Evolutionary conservation across 176 grass and related monocot species (phyloP).

Genomic region (Bonia amplexicaulis): DNA sequence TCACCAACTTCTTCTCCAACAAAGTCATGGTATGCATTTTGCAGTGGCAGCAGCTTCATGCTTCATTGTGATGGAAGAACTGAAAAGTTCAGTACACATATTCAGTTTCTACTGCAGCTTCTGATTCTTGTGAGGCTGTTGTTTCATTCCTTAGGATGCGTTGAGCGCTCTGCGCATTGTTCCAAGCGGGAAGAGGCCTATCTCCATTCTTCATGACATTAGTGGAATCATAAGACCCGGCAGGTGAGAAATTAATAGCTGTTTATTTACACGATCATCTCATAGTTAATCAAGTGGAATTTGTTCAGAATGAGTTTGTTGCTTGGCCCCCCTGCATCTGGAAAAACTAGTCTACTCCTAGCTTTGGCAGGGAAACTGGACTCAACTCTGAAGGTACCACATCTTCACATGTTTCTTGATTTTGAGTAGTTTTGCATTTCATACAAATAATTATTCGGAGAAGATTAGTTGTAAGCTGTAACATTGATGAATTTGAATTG

Average conservation of each 20-base stretch:
- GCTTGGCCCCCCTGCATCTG: slow-evolving; percentile 87
- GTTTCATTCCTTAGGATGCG: slow-evolving; percentile 37
- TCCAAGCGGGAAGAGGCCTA: slow-evolving; percentile 58
- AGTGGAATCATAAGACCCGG: slow-evolving; percentile 73
- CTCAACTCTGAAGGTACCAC: slow-evolving; percentile 55
- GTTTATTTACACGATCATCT: background rate
- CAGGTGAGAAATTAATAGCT: slow-evolving; percentile 42
- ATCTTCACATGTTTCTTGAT: slow-evolving; percentile 12
- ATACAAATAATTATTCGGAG: background rate
- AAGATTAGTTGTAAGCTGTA: background rate
- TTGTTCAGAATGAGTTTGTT: slow-evolving; percentile 79
- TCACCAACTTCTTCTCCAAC: slow-evolving; percentile 95
- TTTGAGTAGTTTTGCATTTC: background rate
- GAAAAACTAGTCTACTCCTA: slow-evolving; percentile 81
- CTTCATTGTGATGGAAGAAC: background rate
- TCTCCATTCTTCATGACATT: slow-evolving; percentile 77
- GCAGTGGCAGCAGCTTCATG: background rate
- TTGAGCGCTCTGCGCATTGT: slow-evolving; percentile 65
- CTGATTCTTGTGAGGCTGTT: slow-evolving; percentile 20
- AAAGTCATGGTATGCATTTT: slow-evolving; percentile 55
- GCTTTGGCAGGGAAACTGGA: slow-evolving; percentile 87
- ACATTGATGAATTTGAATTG: background rate
- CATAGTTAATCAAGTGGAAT: background rate
- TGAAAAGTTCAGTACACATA: background rate
- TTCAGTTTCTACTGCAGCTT: background rate